These are phyloP conservation scores for Trypanosoma vivax DNA, from an alignment of 208 protist species.

Conservation along the genomic window DNA sequence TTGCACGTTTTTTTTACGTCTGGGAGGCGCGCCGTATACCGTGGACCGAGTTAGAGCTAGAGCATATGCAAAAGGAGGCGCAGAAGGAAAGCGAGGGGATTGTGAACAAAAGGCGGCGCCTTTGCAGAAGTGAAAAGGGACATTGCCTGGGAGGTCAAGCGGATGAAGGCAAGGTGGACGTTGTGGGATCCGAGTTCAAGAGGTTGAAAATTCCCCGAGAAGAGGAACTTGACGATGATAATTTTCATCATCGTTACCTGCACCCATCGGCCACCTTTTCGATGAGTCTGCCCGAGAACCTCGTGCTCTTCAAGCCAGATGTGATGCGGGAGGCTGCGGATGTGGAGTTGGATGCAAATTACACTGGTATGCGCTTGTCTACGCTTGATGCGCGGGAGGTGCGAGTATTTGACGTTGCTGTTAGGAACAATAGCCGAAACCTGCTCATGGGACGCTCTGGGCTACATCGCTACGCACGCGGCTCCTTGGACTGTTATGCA, in stretches of 20 bases:
- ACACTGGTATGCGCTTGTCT: conserved; percentile 63
- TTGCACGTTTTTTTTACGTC: conserved; percentile 59
- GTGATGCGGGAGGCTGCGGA: conserved; percentile 47
- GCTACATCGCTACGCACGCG: conserved; percentile 51
- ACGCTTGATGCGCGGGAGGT: conserved; percentile 48
- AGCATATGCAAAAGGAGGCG: conserved; percentile 1
- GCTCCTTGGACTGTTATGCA: conserved; percentile 46
- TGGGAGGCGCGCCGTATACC: conserved; percentile 74
- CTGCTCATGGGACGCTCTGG: conserved; percentile 54
- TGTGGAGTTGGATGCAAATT: conserved; percentile 51
- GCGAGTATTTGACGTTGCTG: conserved; percentile 71
- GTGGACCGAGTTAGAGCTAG: conserved; percentile 39
- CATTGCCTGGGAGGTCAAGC: neutral
- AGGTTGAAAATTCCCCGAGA: conserved; percentile 20
- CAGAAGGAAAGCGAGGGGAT: neutral
- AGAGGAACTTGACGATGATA: conserved; percentile 72
- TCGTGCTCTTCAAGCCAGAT: conserved; percentile 40
- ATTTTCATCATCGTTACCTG: conserved; percentile 77
- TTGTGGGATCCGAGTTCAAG: neutral
- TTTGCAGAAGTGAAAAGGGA: neutral
- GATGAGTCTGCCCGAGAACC: conserved; percentile 30
- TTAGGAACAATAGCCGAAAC: conserved; percentile 68
- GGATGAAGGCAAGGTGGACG: neutral
- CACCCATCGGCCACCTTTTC: conserved; percentile 64
- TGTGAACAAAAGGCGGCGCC: neutral